phyloP scores from a whole-genome alignment of 768 basidiomycete genomes.

The Amanita molliuscula region DNA sequence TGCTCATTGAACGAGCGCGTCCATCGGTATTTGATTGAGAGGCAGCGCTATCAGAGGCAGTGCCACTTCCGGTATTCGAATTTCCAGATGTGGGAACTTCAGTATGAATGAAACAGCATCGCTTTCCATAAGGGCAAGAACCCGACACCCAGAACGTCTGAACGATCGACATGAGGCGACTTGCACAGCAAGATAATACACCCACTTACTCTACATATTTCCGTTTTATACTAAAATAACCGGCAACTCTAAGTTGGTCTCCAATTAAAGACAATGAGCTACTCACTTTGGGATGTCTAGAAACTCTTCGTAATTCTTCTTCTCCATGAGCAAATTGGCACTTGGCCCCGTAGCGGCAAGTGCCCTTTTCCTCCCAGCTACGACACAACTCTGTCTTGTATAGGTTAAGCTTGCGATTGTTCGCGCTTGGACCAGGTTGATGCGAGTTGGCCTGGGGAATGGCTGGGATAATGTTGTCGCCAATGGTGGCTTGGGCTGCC shows the following conservation, averaged over 20 bases:
- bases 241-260: conserved; percentile 9
- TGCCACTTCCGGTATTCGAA: conserved; percentile 36
- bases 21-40: conserved; percentile 46
- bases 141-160: conserved; percentile 93
- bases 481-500: conserved; percentile 18
- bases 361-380: conserved; percentile 89
- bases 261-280: conserved; percentile 1
- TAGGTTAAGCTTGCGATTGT: conserved; percentile 82
- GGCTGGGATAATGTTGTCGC: conserved; percentile 21
- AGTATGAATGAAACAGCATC: conserved; percentile 92
- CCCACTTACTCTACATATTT: conserved; percentile 76
- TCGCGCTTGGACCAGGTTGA: conserved; percentile 71
- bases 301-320: conserved; percentile 75
- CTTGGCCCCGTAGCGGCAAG: conserved; percentile 78
- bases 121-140: conserved; percentile 85
- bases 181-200: conserved; percentile 5
- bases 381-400: conserved; percentile 89
- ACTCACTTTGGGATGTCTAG: conserved; percentile 80
- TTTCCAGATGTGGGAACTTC: conserved; percentile 60
- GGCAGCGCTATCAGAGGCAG: conserved; percentile 31
- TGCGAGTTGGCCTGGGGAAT: conserved; percentile 33
- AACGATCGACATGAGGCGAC: background rate
- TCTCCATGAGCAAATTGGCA: conserved; percentile 94
- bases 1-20: conserved; percentile 57
- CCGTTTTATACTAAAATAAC: conserved; percentile 71